Evolutionary conservation across 2,329 filamentous ascomycete genomes (phyloP).

Genomic region (Dactylellina leptospora): DNA sequence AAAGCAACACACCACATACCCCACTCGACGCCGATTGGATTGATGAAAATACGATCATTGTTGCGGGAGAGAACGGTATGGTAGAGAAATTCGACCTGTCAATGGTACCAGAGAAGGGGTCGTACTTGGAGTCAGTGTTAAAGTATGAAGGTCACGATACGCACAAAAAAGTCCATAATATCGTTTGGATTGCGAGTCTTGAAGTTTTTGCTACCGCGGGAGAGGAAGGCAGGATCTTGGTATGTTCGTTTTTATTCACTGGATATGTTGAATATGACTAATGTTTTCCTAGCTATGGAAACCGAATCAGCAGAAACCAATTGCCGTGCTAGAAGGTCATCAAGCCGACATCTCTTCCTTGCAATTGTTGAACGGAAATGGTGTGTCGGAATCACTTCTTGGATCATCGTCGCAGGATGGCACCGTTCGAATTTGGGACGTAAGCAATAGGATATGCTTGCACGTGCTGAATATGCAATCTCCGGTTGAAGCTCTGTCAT

Average conservation of each 20-base stretch:
- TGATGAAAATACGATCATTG: constrained; percentile 43
- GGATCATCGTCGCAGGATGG: constrained; percentile 47
- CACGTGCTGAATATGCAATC: constrained; percentile 51
- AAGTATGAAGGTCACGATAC: constrained; percentile 45
- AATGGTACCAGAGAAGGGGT: constrained; percentile 14
- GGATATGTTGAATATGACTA: background rate
- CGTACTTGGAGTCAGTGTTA: constrained; percentile 15
- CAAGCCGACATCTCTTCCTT: constrained; percentile 38
- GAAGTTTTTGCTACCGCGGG: constrained; percentile 46
- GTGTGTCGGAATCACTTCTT: constrained; percentile 31
- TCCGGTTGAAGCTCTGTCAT: constrained; percentile 33
- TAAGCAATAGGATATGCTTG: constrained; percentile 47
- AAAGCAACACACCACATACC: constrained; percentile 18
- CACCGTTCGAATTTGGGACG: constrained; percentile 46
- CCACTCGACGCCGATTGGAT: constrained; percentile 48
- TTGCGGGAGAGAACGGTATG: constrained; percentile 44
- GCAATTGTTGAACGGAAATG: constrained; percentile 24
- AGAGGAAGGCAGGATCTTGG: constrained; percentile 47
- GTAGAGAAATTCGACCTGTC: constrained; percentile 48
- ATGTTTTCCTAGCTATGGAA: constrained; percentile 36
- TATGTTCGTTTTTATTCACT: background rate
- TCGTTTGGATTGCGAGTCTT: constrained; percentile 36
- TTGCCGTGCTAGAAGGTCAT: constrained; percentile 48
- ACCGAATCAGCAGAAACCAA: constrained; percentile 39
- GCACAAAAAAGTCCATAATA: constrained; percentile 40